phyloP scores from a whole-genome alignment of 129 eudicot genomes.

The Apium graveolens region DNA sequence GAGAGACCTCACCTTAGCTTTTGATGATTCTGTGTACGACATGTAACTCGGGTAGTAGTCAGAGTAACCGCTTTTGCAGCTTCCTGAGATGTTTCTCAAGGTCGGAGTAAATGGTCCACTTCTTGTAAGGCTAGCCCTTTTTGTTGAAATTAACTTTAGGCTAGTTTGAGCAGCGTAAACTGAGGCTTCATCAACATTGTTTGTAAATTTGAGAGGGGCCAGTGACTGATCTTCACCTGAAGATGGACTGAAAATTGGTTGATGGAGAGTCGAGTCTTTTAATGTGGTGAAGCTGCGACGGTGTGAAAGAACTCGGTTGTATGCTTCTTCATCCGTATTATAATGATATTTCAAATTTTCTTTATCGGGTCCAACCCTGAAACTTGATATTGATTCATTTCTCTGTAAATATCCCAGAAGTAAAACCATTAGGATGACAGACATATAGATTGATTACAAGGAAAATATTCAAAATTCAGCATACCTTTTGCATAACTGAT shows the following conservation, averaged over 20 bases:
- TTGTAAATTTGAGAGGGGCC: conserved; percentile 20
- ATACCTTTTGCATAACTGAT: conserved; percentile 43
- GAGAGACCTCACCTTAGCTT: conserved; percentile 67
- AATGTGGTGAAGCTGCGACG: conserved; percentile 60
- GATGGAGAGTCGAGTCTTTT: conserved; percentile 53
- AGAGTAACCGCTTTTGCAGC: conserved; percentile 63
- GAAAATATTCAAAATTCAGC: background rate
- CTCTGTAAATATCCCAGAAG: conserved; percentile 30
- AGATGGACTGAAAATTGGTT: conserved; percentile 39
- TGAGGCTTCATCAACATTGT: conserved; percentile 26
- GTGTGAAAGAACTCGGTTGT: conserved; percentile 9
- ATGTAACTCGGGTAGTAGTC: conserved; percentile 85
- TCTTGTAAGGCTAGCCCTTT: conserved; percentile 23
- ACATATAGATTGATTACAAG: background rate
- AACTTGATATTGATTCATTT: conserved; percentile 32
- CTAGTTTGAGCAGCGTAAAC: conserved; percentile 44
- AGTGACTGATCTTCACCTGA: conserved; percentile 60
- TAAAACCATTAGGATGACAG: background rate
- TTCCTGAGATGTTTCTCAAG: conserved; percentile 56
- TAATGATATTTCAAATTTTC: background rate
- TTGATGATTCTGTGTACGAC: conserved; percentile 75
- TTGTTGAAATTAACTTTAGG: conserved; percentile 46
- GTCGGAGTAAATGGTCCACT: conserved; percentile 53
- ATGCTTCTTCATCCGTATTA: conserved; percentile 1
- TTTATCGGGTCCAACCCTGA: background rate